Evolutionary conservation across 306 rosid genomes (phyloP).

Genomic region (Delonix regia): DNA sequence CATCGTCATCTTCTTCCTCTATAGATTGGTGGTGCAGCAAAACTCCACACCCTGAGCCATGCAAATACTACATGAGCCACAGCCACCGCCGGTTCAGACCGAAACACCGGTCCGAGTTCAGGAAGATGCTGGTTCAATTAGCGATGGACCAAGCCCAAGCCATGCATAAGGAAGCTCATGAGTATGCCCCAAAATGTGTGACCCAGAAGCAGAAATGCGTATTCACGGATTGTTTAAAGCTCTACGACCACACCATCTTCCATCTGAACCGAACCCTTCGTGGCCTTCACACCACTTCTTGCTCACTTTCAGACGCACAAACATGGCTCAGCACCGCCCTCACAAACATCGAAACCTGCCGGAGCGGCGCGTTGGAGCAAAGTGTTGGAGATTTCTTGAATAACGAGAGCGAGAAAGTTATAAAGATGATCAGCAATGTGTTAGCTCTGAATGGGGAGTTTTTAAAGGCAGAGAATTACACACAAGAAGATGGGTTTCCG

Average conservation of each 20-base stretch:
- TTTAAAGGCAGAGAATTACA: constrained; percentile 15
- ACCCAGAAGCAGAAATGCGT: constrained; percentile 41
- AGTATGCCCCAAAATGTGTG: constrained; percentile 16
- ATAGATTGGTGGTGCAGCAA: constrained; percentile 75
- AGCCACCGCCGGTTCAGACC: constrained; percentile 31
- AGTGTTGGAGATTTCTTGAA: constrained; percentile 52
- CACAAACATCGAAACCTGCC: constrained; percentile 72
- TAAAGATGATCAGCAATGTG: constrained; percentile 69
- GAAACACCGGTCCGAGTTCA: constrained; percentile 52
- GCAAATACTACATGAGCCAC: constrained; percentile 53
- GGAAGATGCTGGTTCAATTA: constrained; percentile 43
- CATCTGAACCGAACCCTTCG: no score
- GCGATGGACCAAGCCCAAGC: constrained; percentile 55
- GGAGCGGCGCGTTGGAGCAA: constrained; percentile 50
- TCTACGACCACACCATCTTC: no score
- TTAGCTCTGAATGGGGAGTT: constrained; percentile 59
- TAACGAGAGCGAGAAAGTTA: constrained; percentile 43
- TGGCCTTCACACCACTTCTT: no score
- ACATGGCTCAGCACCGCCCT: constrained; percentile 94
- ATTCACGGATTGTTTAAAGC: no score
- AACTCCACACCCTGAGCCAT: constrained; percentile 75
- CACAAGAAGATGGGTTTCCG: constrained; percentile 36
- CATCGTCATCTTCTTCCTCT: constrained; percentile 38
- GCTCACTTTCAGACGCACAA: constrained; percentile 64
- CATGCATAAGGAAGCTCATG: constrained; percentile 32